phyloP scores from a whole-genome alignment of 129 eudicot species.

The Dittrichia graveolens region DNA sequence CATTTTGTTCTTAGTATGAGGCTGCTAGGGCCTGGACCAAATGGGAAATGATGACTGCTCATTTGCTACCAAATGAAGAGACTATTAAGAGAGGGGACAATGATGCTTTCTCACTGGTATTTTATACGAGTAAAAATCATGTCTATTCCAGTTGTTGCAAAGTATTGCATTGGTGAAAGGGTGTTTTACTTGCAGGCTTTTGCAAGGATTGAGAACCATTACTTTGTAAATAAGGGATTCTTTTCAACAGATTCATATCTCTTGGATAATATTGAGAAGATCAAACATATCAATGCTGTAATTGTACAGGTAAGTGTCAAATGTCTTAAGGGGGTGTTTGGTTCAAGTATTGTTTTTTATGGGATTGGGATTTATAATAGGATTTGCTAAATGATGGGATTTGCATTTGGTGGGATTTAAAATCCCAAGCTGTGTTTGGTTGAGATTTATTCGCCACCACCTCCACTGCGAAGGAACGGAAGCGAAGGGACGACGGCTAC shows the following conservation, averaged over 20 bases:
- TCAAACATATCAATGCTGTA: constrained; percentile 76
- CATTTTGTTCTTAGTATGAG: constrained; percentile 54
- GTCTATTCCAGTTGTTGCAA: background rate
- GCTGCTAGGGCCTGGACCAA: constrained; percentile 99
- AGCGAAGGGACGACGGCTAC: too few species aligned
- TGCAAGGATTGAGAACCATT: constrained; percentile 98
- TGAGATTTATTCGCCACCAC: too few species aligned
- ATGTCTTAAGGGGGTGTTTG: too few species aligned
- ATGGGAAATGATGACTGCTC: constrained; percentile 99
- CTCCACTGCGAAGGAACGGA: too few species aligned
- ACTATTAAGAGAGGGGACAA: constrained; percentile 77
- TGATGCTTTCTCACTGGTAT: constrained; percentile 86
- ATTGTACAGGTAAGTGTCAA: constrained; percentile 75
- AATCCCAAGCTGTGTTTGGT: too few species aligned
- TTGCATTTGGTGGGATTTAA: too few species aligned
- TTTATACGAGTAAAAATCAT: constrained; percentile 4
- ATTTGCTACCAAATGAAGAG: constrained; percentile 87
- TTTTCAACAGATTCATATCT: constrained; percentile 81
- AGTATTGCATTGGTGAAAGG: constrained; percentile 5
- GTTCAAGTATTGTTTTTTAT: too few species aligned
- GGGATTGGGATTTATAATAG: too few species aligned
- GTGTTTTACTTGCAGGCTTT: constrained; percentile 64
- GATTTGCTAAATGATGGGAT: too few species aligned
- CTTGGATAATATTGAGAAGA: constrained; percentile 84
- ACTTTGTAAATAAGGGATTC: constrained; percentile 88